Evolutionary conservation across 768 basidiomycete genomes (phyloP), one percentile per base, ranked within the genome.

Genomic region (Auricularia cornea): DNA sequence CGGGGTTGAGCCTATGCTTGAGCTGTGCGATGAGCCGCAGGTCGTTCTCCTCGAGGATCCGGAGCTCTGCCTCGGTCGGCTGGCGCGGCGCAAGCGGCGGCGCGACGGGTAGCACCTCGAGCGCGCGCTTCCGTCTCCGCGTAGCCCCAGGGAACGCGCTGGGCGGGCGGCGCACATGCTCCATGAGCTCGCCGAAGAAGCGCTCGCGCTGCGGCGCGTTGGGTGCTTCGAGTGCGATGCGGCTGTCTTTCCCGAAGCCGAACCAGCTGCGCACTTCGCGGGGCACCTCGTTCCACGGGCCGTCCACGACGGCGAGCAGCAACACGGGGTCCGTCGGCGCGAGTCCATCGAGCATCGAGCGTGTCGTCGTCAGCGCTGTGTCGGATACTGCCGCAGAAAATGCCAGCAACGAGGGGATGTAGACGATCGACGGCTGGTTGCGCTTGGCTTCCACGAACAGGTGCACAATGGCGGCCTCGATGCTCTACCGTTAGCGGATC

Each of bases 361-460:
- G 88, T 35, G 98, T 84, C 0, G 94, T 96, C 2, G 88, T 83
- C 11, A 94, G 83, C 0, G 93, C 83, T 0, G 89, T 88, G 68
- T 98, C 94, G 1, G 89, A 83, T 28, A 98, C 84, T 2, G 93
- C 86, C 1, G 86, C 79, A 66, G 89, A 90, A 94, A 95, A 98
- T 1, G 87, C 83, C 1, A 84, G 70, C 5, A 99, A 83, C 1
- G 92, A 90, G 0, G 96, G 96, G 32, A 99, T 92, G 73, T 95
- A 98, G 59, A 99, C 84, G 40, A 98, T 88, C 0, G 94, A 94
- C 0, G 97, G 97, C 68, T 96, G 94, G 72, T 97, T 92, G 30
- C 96, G 87, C 72, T 98, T 98, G 1, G 96, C 97, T 73, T 99
- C 97, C 26, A 95, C 83, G 70, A 99, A 98, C 20, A 97, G 80